Evolutionary conservation across 2,329 filamentous ascomycete species (phyloP), one percentile per base, ranked within the genome.

Genomic region (Tolypocladium ophioglossoides): DNA sequence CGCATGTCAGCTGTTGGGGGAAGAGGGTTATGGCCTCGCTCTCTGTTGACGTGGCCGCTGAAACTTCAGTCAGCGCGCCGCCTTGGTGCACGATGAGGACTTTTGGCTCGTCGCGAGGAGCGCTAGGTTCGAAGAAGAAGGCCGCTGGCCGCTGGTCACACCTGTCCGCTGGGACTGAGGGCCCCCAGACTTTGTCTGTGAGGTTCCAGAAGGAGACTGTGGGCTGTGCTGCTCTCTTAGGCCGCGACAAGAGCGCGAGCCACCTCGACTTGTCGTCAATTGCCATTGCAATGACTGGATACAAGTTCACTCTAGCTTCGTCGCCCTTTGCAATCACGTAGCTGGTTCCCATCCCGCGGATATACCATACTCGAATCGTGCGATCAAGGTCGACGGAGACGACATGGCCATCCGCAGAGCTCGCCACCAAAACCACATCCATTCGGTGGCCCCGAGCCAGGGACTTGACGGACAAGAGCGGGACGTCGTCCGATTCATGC

Each of bases 361-460:
- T 66, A 62, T 85, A 74, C 84, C 85, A 89, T 1, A 89, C 72
- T 18, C 82, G 78, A 16, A 90, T 83, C 12, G 77, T 74, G 50
- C 86, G 78, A 63, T 92, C 89, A 1, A 92, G 72, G 0, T 84
- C 85, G 39, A 87, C 78, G 2, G 86, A 87, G 6, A 85, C 79
- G 24, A 91, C 69, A 52, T 85, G 76, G 0, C 86, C 86, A 52
- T 80, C 79, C 1, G 78, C 72, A 8, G 82, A 86, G 18, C 84
- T 76, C 6, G 77, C 70, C 56, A 92, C 69, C 64, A 84, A 78
- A 14, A 82, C 80, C 40, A 92, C 76, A 63, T 92, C 88, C 14
- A 92, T 74, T 8, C 73, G 70, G 63, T 92, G 89, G 0, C 84
- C 84, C 16, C 77, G 74, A 30, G 74, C 73, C 12, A 91, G 66